Evolutionary conservation across 495 filamentous ascomycete species (phyloP).

Genomic region (Podospora pseudopauciseta): DNA sequence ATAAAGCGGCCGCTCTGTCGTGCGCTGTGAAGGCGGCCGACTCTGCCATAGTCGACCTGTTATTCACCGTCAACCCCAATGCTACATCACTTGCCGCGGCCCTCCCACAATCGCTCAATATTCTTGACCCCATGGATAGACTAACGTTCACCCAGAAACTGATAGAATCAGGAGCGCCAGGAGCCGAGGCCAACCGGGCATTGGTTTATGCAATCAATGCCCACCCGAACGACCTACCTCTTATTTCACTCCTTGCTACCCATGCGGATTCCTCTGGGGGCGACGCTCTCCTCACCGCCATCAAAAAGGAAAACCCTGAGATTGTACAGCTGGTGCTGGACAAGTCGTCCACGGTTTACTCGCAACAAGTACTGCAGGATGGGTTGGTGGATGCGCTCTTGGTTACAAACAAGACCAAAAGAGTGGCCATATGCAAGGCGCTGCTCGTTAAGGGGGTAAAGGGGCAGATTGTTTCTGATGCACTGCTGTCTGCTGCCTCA

Average conservation of each 20-base stretch:
- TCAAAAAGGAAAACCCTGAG: slow-evolving; percentile 36
- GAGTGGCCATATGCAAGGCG: slow-evolving; percentile 33
- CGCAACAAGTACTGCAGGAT: slow-evolving; percentile 26
- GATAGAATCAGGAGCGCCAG: slow-evolving; percentile 39
- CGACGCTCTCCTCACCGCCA: slow-evolving; percentile 37
- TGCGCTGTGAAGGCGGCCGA: slow-evolving; percentile 38
- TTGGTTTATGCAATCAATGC: slow-evolving; percentile 40
- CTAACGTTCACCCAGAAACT: slow-evolving; percentile 41
- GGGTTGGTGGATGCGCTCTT: slow-evolving; percentile 35
- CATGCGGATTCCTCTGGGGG: slow-evolving; percentile 41
- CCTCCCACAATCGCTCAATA: slow-evolving; percentile 43
- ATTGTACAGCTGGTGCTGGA: slow-evolving; percentile 38
- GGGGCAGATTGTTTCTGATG: slow-evolving; percentile 37
- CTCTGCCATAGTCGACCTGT: slow-evolving; percentile 37
- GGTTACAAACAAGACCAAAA: slow-evolving; percentile 26
- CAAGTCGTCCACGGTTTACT: slow-evolving; percentile 28
- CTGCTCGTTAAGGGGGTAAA: slow-evolving; percentile 39
- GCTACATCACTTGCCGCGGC: slow-evolving; percentile 35
- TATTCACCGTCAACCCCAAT: slow-evolving; percentile 32
- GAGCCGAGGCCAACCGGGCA: slow-evolving; percentile 40
- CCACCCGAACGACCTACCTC: slow-evolving; percentile 37
- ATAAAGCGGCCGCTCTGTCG: slow-evolving; percentile 42
- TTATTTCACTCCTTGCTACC: slow-evolving; percentile 37
- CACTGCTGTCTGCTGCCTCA: slow-evolving; percentile 39
- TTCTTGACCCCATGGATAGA: slow-evolving; percentile 42